A percentile compares a stretch with the other conserved stretches of the same genome.
Evolutionary conservation across 352 stramenopile species (phyloP).

Genomic region (Phytophthora pseudosyringae): DNA sequence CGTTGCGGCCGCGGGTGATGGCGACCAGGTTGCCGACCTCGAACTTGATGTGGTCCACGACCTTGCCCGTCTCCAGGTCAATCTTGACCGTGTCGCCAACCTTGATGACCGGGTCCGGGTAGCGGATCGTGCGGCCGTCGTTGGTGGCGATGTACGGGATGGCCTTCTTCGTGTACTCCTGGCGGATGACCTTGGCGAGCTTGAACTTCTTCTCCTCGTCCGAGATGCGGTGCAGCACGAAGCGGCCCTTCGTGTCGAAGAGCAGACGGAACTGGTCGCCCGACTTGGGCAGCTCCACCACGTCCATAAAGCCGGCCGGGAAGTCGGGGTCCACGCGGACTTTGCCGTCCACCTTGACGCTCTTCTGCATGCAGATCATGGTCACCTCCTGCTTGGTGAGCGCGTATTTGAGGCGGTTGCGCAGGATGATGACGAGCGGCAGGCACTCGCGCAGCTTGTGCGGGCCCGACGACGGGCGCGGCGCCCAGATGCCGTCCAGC

Average conservation of each 20-base stretch:
- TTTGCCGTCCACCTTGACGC: slow-evolving; percentile 98
- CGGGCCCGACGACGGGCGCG: slow-evolving; percentile 95
- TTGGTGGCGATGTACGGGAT: slow-evolving; percentile 98
- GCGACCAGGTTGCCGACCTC: slow-evolving; percentile 98
- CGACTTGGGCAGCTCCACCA: slow-evolving; percentile 98
- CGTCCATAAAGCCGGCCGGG: slow-evolving; percentile 99
- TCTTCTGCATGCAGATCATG: slow-evolving; percentile 99
- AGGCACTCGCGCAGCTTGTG: slow-evolving; percentile 99
- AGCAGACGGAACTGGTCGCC: slow-evolving; percentile 97
- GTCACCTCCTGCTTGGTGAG: slow-evolving; percentile 98
- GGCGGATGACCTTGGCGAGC: slow-evolving; percentile 97
- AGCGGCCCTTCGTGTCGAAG: slow-evolving; percentile 99
- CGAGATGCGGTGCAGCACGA: slow-evolving; percentile 97
- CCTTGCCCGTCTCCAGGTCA: slow-evolving; percentile 97
- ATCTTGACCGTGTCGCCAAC: slow-evolving; percentile 99
- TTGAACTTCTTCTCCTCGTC: slow-evolving; percentile 98
- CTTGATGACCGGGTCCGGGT: slow-evolving; percentile 98
- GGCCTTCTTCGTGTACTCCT: slow-evolving; percentile 96
- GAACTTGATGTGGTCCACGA: slow-evolving; percentile 98
- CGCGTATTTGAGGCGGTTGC: slow-evolving; percentile 99
- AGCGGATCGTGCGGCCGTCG: slow-evolving; percentile 99
- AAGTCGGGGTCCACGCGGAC: slow-evolving; percentile 98
- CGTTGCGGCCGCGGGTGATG: slow-evolving; percentile 97
- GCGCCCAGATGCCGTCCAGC: slow-evolving; percentile 92
- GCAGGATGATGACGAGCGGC: slow-evolving; percentile 97